Evolutionary conservation across 257 asterid species (phyloP).

Genomic region (Asclepias syriaca): DNA sequence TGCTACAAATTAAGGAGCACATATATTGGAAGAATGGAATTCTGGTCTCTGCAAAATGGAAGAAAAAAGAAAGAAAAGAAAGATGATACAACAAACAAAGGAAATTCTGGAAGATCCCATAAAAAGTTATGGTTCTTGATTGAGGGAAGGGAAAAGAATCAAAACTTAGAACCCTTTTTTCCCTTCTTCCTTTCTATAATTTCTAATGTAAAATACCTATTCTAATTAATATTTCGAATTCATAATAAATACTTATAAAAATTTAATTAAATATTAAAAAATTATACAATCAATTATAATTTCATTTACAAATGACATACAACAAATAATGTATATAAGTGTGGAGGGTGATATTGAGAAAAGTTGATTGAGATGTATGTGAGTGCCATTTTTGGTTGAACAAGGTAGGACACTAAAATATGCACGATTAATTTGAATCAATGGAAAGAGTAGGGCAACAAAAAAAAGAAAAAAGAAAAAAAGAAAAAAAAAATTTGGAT

Average conservation of each 20-base stretch:
- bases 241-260: no score
- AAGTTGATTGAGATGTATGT: background rate
- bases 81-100: background rate
- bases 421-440: background rate
- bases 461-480: background rate
- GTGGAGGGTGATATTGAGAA: background rate
- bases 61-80: background rate
- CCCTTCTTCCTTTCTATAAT: no score
- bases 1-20: background rate
- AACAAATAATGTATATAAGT: background rate
- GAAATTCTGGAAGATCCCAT: background rate
- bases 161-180: background rate
- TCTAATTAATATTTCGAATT: no score
- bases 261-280: no score
- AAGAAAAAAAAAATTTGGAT: background rate
- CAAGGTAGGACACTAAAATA: background rate
- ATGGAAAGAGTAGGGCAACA: background rate
- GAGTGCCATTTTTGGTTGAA: background rate
- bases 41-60: background rate
- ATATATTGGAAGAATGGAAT: no score
- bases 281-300: no score
- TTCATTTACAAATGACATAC: no score
- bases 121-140: constrained; percentile 7
- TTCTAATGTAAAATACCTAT: no score
- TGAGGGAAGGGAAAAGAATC: background rate